phyloP scores from a whole-genome alignment of 1,139 yeast genomes.

The Yamadazyma sp. region DNA sequence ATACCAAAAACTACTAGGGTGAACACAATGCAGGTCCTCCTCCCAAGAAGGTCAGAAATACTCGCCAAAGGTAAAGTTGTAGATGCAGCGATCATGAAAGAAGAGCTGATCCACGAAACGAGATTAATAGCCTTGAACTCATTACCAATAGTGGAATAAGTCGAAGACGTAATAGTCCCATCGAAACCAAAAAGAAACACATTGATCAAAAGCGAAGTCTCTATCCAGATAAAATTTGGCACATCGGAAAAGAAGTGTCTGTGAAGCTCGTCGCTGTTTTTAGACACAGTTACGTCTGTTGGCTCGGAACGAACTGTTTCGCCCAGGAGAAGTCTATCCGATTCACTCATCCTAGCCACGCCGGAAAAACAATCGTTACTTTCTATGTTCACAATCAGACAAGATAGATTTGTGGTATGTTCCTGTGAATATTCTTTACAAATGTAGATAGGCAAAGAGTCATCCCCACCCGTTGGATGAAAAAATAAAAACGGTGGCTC shows the following conservation, averaged over 20 bases:
- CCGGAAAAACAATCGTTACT: no score
- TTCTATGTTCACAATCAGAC: no score
- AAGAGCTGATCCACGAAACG: conserved; percentile 34
- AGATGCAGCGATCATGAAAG: conserved; percentile 32
- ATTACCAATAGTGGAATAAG: conserved; percentile 32
- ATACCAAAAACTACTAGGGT: conserved; percentile 21
- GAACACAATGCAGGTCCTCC: conserved; percentile 33
- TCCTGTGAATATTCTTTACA: no score
- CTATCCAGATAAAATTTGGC: conserved; percentile 20
- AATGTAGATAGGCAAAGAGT: no score
- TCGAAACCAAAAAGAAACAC: conserved; percentile 33
- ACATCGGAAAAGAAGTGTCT: conserved; percentile 9
- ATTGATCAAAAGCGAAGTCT: conserved; percentile 23
- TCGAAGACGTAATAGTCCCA: conserved; percentile 37
- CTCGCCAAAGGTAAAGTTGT: conserved; percentile 45
- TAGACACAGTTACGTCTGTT: no score
- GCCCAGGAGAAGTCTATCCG: no score
- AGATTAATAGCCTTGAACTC: conserved; percentile 35
- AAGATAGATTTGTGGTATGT: no score
- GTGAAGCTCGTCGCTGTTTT: no score
- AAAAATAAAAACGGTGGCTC: no score
- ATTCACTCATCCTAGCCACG: no score
- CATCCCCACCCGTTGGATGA: no score
- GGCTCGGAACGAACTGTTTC: no score
- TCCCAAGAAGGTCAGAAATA: conserved; percentile 53